Percentiles rank a stretch among this genome's conserved stretches.
These are phyloP conservation scores for Termitomyces sp. DNA, from an alignment of 1,284 basidiomycete species.

Conservation along the genomic window DNA sequence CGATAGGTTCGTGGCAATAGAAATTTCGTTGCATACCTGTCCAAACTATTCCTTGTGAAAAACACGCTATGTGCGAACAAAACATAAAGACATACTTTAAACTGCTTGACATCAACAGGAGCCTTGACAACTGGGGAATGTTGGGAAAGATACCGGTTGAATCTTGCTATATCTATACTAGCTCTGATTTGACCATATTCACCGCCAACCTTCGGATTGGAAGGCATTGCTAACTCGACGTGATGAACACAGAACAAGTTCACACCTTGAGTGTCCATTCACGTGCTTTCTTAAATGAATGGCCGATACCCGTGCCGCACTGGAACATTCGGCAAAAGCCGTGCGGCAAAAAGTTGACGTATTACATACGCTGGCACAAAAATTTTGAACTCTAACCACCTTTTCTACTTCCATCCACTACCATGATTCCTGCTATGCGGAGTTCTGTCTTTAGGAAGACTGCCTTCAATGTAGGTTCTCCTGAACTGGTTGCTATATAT, in stretches of 20 bases:
- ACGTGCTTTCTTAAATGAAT: background rate
- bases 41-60: slow-evolving; percentile 53
- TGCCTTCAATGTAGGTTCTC: slow-evolving; percentile 47
- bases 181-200: slow-evolving; percentile 74
- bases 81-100: slow-evolving; percentile 59
- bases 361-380: slow-evolving; percentile 39
- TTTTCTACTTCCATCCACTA: slow-evolving; percentile 36
- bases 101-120: slow-evolving; percentile 85
- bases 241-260: background rate
- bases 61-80: background rate
- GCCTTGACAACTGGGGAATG: slow-evolving; percentile 54
- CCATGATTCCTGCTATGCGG: slow-evolving; percentile 61
- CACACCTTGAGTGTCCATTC: background rate
- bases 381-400: slow-evolving; percentile 38
- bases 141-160: slow-evolving; percentile 65
- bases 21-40: slow-evolving; percentile 45
- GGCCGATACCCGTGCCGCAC: slow-evolving; percentile 19
- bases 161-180: slow-evolving; percentile 56
- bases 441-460: slow-evolving; percentile 47
- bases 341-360: slow-evolving; percentile 24
- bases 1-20: slow-evolving; percentile 6
- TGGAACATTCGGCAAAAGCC: slow-evolving; percentile 32
- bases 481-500: background rate
- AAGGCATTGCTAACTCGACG: slow-evolving; percentile 27
- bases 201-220: slow-evolving; percentile 51